Percentiles rank a stretch among this genome's conserved stretches.
Evolutionary conservation across 2,329 filamentous ascomycete species (phyloP).

Genomic region (Penicillium thymicola): DNA sequence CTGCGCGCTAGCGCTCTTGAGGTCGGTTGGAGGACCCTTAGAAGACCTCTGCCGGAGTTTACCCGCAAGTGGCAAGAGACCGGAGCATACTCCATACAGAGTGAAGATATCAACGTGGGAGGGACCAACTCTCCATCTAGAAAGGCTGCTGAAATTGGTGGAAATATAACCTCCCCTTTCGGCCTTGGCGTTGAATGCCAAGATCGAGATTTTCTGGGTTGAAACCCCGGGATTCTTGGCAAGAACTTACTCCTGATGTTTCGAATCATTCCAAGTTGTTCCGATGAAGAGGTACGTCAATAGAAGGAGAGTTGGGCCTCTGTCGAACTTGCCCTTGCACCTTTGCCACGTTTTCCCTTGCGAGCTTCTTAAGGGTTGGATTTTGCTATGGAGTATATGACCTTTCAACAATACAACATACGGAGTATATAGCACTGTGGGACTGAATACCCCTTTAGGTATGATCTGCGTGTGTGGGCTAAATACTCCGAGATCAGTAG

Average conservation of each 20-base stretch:
- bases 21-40: not conserved
- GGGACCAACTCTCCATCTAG: not conserved
- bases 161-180: not conserved
- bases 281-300: not conserved
- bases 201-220: not conserved
- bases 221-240: not conserved
- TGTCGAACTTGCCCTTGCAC: not conserved
- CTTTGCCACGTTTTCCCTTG: not conserved
- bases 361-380: not conserved
- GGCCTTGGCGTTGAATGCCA: not conserved
- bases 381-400: not conserved
- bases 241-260: not conserved
- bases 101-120: not conserved
- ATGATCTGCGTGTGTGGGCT: not conserved
- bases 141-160: not conserved
- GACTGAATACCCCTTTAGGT: not conserved
- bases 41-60: not conserved
- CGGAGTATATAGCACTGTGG: not conserved
- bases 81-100: not conserved
- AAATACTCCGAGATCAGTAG: not conserved
- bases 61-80: not conserved
- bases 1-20: not conserved
- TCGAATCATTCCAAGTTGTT: not conserved
- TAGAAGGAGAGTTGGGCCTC: not conserved
- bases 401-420: not conserved